phyloP scores from a whole-genome alignment of 1,284 basidiomycete genomes.

The Taiwanofungus camphoratus region DNA sequence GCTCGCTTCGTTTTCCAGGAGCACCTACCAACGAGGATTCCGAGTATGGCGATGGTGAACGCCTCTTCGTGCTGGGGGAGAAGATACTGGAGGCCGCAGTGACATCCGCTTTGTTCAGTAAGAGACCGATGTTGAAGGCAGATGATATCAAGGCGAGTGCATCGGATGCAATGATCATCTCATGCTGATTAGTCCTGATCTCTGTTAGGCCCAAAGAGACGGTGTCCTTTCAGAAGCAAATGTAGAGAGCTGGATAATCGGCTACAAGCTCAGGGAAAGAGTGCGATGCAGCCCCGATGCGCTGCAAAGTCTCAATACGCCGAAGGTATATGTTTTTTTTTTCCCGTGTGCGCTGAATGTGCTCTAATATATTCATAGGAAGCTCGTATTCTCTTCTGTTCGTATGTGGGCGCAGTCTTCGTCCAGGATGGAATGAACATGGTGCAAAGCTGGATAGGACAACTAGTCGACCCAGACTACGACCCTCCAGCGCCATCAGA shows the following conservation, averaged over 20 bases:
- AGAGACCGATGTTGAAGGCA: constrained; percentile 46
- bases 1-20: constrained; percentile 46
- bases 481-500: constrained; percentile 19
- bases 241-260: constrained; percentile 51
- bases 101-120: constrained; percentile 45
- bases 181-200: constrained; percentile 7
- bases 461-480: constrained; percentile 41
- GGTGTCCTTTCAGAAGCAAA: constrained; percentile 38
- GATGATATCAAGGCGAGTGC: constrained; percentile 45
- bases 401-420: constrained; percentile 64
- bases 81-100: constrained; percentile 45
- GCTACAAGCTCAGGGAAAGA: constrained; percentile 52
- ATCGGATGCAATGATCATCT: neutral
- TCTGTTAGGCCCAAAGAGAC: constrained; percentile 31
- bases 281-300: constrained; percentile 48
- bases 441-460: constrained; percentile 55
- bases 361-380: constrained; percentile 37
- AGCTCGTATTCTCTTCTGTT: constrained; percentile 49
- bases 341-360: constrained; percentile 9
- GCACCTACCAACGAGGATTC: constrained; percentile 33
- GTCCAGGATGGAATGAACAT: constrained; percentile 44
- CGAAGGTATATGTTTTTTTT: constrained; percentile 37
- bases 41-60: constrained; percentile 50
- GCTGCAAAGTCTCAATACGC: constrained; percentile 32
- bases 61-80: constrained; percentile 50